phyloP scores from a whole-genome alignment of 225 moss, liverwort and hornwort genomes.

The Physcomitrellopsis africana region DNA sequence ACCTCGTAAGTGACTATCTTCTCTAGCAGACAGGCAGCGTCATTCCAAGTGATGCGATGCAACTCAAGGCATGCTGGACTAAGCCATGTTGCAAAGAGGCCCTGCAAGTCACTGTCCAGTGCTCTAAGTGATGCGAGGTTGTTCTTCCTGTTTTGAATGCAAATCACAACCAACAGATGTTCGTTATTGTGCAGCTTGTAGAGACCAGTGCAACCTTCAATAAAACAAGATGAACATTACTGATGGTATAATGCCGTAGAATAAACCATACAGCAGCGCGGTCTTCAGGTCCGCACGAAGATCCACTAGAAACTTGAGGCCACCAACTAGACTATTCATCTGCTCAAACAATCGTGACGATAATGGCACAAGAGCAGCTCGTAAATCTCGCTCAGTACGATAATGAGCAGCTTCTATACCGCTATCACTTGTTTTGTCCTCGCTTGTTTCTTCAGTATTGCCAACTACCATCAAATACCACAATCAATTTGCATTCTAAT shows the following conservation, averaged over 20 bases:
- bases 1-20: slow-evolving; percentile 96
- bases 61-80: slow-evolving; percentile 96
- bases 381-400: slow-evolving; percentile 80
- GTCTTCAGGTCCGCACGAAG: slow-evolving; percentile 86
- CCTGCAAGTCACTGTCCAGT: slow-evolving; percentile 82
- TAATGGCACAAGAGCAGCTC: slow-evolving; percentile 82
- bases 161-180: slow-evolving; percentile 25
- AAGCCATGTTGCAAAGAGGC: slow-evolving; percentile 89
- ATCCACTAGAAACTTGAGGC: slow-evolving; percentile 94
- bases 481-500: slow-evolving; percentile 5
- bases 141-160: slow-evolving; percentile 53
- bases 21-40: slow-evolving; percentile 85
- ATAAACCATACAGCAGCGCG: slow-evolving; percentile 61
- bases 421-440: slow-evolving; percentile 37
- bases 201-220: slow-evolving; percentile 14
- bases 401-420: slow-evolving; percentile 75
- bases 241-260: neutral
- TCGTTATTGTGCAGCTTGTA: slow-evolving; percentile 8
- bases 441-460: slow-evolving; percentile 43
- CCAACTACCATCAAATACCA: slow-evolving; percentile 48
- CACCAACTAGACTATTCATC: slow-evolving; percentile 93
- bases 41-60: slow-evolving; percentile 86
- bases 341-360: slow-evolving; percentile 93
- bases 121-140: slow-evolving; percentile 87
- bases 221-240: neutral